Evolutionary conservation across 2,329 filamentous ascomycete genomes (phyloP).

Genomic region (Pseudogymnoascus sp.): DNA sequence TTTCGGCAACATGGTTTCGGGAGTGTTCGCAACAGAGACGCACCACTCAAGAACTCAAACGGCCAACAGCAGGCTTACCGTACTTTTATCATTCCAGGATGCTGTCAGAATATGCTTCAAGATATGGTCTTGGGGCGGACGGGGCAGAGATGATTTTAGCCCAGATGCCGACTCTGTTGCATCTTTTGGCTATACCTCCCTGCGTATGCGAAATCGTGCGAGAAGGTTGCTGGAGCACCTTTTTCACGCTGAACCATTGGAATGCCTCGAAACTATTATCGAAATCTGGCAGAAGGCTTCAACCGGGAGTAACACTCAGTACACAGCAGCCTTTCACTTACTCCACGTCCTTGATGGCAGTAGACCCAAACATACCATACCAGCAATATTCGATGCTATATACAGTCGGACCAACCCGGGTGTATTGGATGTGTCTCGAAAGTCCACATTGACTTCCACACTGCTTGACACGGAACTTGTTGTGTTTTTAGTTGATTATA

Average conservation of each 20-base stretch:
- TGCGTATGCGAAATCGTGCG: constrained; percentile 84
- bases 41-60: constrained; percentile 71
- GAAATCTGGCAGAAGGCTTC: constrained; percentile 63
- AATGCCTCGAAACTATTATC: constrained; percentile 86
- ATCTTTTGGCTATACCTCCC: constrained; percentile 83
- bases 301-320: constrained; percentile 40
- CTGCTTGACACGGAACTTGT: constrained; percentile 78
- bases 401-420: constrained; percentile 86
- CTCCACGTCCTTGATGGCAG: constrained; percentile 88
- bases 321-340: constrained; percentile 68
- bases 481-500: constrained; percentile 84
- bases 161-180: constrained; percentile 63
- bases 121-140: constrained; percentile 89
- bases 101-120: constrained; percentile 84
- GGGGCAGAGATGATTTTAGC: constrained; percentile 47
- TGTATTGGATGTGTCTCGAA: constrained; percentile 68
- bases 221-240: constrained; percentile 84
- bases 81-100: constrained; percentile 93
- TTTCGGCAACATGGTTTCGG: constrained; percentile 90
- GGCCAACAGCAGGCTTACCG: constrained; percentile 89
- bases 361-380: constrained; percentile 82
- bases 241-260: constrained; percentile 83
- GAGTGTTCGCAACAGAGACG: constrained; percentile 74
- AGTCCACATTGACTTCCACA: constrained; percentile 81
- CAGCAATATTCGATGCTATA: constrained; percentile 90